Percentiles rank a stretch among this genome's conserved stretches.
These are phyloP conservation scores for Capronia americana DNA, from an alignment of 2,329 filamentous ascomycete species.

Conservation along the genomic window DNA sequence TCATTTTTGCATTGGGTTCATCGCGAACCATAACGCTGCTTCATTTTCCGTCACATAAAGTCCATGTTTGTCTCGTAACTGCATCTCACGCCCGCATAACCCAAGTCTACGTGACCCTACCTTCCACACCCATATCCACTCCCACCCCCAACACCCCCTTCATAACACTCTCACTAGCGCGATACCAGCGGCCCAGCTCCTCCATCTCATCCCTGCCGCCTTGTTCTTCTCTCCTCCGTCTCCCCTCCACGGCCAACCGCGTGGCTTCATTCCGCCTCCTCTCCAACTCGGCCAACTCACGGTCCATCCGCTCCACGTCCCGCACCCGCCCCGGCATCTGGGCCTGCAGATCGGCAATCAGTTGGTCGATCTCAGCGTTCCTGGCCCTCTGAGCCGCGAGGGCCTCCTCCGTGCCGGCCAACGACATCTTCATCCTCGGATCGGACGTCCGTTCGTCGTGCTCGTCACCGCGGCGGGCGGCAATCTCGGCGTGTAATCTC, in stretches of 20 bases:
- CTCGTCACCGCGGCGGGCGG: slow-evolving; percentile 41
- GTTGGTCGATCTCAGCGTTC: slow-evolving; percentile 50
- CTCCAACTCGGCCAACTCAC: slow-evolving; percentile 51
- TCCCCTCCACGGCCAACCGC: slow-evolving; percentile 55
- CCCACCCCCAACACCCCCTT: slow-evolving; percentile 48
- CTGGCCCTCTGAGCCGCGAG: slow-evolving; percentile 50
- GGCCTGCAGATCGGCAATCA: slow-evolving; percentile 53
- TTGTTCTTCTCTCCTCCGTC: slow-evolving; percentile 49
- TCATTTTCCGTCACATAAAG: neutral
- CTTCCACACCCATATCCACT: slow-evolving; percentile 28
- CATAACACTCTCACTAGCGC: slow-evolving; percentile 49
- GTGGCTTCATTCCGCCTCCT: slow-evolving; percentile 53
- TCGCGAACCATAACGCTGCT: neutral
- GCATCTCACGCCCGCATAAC: neutral
- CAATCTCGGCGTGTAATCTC: slow-evolving; percentile 51
- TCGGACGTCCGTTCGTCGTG: slow-evolving; percentile 16
- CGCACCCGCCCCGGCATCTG: slow-evolving; percentile 51
- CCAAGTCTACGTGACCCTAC: neutral
- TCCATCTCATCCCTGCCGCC: slow-evolving; percentile 55
- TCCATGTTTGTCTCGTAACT: neutral
- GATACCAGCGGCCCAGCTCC: slow-evolving; percentile 56
- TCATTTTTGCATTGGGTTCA: neutral
- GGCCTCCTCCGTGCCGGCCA: slow-evolving; percentile 49
- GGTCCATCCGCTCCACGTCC: slow-evolving; percentile 53
- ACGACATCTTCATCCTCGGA: slow-evolving; percentile 33